phyloP scores from a whole-genome alignment of 495 filamentous ascomycete species.

The Penicillium chermesinum region DNA sequence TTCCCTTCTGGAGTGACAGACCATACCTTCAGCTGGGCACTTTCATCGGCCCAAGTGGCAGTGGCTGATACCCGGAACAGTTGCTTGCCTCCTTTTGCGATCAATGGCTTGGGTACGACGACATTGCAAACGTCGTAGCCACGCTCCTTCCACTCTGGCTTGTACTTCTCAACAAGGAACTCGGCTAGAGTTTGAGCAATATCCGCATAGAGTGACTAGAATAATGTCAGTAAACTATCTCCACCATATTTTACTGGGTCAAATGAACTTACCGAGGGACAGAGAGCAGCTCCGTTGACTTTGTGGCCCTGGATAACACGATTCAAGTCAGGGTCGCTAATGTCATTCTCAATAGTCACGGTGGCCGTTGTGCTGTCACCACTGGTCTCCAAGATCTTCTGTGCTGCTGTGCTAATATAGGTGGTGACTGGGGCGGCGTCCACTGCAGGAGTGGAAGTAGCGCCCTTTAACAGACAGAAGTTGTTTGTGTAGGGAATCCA shows the following conservation, averaged over 20 bases:
- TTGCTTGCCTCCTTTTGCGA: slow-evolving; percentile 53
- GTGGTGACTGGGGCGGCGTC: slow-evolving; percentile 31
- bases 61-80: slow-evolving; percentile 38
- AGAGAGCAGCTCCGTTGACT: slow-evolving; percentile 60
- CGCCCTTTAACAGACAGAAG: slow-evolving; percentile 46
- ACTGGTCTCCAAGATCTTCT: slow-evolving; percentile 51
- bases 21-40: slow-evolving; percentile 31
- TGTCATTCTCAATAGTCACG: slow-evolving; percentile 63
- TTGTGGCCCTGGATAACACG: slow-evolving; percentile 63
- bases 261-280: slow-evolving; percentile 44
- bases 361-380: slow-evolving; percentile 49
- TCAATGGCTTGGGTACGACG: slow-evolving; percentile 64
- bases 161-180: slow-evolving; percentile 57
- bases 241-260: background rate
- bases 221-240: slow-evolving; percentile 8
- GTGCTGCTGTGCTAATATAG: slow-evolving; percentile 38
- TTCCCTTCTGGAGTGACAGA: slow-evolving; percentile 43
- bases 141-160: slow-evolving; percentile 48
- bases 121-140: slow-evolving; percentile 59
- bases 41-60: slow-evolving; percentile 29
- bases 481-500: slow-evolving; percentile 72
- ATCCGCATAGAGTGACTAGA: slow-evolving; percentile 64
- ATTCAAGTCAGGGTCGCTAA: slow-evolving; percentile 55
- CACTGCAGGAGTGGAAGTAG: slow-evolving; percentile 20
- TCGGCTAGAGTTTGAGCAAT: slow-evolving; percentile 71